Evolutionary conservation across 345 rosid genomes (phyloP).

Genomic region (Clarkia xantiana): DNA sequence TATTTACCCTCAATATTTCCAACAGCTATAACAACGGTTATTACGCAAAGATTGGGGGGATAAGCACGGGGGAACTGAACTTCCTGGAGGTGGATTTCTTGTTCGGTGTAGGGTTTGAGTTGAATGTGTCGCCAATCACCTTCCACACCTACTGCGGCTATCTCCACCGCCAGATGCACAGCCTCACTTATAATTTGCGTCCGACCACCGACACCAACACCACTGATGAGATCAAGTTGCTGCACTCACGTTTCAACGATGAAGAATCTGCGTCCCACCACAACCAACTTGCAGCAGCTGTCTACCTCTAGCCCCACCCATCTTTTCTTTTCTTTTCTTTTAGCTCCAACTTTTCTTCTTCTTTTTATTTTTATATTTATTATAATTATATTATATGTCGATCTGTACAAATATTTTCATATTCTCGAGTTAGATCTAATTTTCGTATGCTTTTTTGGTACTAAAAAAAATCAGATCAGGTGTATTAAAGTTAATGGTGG

Average conservation of each 20-base stretch:
- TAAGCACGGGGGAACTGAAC: constrained; percentile 77
- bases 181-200: constrained; percentile 28
- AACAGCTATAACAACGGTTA: constrained; percentile 83
- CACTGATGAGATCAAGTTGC: constrained; percentile 14
- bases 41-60: constrained; percentile 92
- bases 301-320: too few relatives aligned
- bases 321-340: too few relatives aligned
- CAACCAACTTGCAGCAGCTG: constrained; percentile 53
- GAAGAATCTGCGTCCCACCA: constrained; percentile 60
- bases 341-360: too few relatives aligned
- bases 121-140: constrained; percentile 67
- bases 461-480: too few relatives aligned
- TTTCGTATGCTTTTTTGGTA: too few relatives aligned
- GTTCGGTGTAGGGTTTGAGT: constrained; percentile 62
- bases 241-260: constrained; percentile 35
- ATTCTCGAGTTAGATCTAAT: too few relatives aligned
- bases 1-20: too few relatives aligned
- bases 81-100: constrained; percentile 71
- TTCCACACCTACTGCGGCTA: constrained; percentile 50
- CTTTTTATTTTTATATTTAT: too few relatives aligned
- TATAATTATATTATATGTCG: too few relatives aligned
- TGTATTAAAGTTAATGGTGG: too few relatives aligned
- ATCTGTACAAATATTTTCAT: too few relatives aligned
- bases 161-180: constrained; percentile 47
- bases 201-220: constrained; percentile 14